Evolutionary conservation across 352 stramenopile genomes (phyloP).

Genomic region (Phytopythium boreale): DNA sequence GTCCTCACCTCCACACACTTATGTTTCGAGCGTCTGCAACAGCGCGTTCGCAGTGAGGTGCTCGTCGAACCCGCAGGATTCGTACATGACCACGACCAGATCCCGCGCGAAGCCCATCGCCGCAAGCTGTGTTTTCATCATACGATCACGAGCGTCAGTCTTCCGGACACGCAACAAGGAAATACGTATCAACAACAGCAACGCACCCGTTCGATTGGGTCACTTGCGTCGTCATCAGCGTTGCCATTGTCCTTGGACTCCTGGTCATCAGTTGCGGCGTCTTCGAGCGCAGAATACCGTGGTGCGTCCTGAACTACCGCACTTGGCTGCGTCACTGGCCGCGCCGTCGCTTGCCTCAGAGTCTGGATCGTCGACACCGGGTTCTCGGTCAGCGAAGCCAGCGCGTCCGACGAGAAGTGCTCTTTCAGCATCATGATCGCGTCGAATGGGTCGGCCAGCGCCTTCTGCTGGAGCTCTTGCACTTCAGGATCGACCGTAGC

Average conservation of each 20-base stretch:
- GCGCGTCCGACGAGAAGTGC: constrained; percentile 23
- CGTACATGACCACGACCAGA: constrained; percentile 50
- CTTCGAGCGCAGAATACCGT: background rate
- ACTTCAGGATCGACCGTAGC: constrained; percentile 18
- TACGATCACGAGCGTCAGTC: background rate
- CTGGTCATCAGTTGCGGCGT: background rate
- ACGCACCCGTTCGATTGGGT: constrained; percentile 34
- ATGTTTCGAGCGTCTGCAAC: constrained; percentile 46
- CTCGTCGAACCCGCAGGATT: constrained; percentile 58
- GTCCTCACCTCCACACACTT: background rate
- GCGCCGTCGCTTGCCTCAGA: constrained; percentile 15
- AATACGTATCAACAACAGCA: background rate
- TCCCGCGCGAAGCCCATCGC: constrained; percentile 58
- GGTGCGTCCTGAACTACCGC: background rate
- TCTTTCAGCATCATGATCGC: constrained; percentile 54
- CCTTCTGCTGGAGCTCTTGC: constrained; percentile 21
- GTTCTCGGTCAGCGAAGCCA: constrained; percentile 49
- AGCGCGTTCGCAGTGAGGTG: constrained; percentile 49
- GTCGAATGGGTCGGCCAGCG: constrained; percentile 34
- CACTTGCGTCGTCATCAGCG: background rate
- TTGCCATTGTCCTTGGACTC: background rate
- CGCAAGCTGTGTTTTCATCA: constrained; percentile 32
- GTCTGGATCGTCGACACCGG: constrained; percentile 32
- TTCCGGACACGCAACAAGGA: background rate
- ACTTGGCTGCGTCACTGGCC: background rate